These are phyloP conservation scores for Lasiosphaeris hirsuta DNA, from an alignment of 495 filamentous ascomycete species.

Conservation along the genomic window DNA sequence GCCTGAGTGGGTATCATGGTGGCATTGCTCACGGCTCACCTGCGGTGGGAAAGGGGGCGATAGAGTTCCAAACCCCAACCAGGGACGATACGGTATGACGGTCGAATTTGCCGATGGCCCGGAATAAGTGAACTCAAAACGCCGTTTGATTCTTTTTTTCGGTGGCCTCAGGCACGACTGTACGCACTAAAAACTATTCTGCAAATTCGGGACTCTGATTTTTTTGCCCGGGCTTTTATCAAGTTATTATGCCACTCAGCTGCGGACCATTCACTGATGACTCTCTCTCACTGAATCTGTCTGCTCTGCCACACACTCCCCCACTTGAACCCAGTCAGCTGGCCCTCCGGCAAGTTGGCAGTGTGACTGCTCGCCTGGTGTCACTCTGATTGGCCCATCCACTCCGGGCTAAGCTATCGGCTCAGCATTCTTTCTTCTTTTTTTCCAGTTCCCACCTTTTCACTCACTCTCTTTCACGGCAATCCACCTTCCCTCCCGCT, in stretches of 20 bases:
- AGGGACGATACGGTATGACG: too few relatives aligned
- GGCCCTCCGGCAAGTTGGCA: conserved; percentile 10
- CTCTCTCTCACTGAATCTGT: not conserved
- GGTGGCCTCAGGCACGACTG: too few relatives aligned
- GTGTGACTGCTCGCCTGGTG: conserved; percentile 14
- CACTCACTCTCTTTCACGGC: not conserved
- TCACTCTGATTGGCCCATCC: conserved; percentile 15
- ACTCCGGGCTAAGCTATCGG: conserved; percentile 15
- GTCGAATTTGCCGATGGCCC: too few relatives aligned
- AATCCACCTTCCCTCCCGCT: conserved; percentile 14
- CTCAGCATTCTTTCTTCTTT: conserved; percentile 13
- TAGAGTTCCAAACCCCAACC: too few relatives aligned
- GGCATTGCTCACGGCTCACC: too few relatives aligned
- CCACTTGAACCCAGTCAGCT: conserved; percentile 12
- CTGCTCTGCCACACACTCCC: conserved; percentile 10
- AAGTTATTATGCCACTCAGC: not conserved
- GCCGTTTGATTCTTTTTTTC: too few relatives aligned
- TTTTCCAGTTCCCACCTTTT: conserved; percentile 11
- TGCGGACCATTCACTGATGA: conserved; percentile 1
- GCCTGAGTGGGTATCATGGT: too few relatives aligned
- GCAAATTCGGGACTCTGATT: too few relatives aligned
- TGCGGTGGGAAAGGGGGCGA: too few relatives aligned
- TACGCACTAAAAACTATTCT: too few relatives aligned
- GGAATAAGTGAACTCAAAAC: too few relatives aligned
- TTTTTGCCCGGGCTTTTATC: not conserved